A percentile compares a stretch with the other conserved stretches of the same genome.
Conservation (phyloP, 441 rosid species). For the Brassica balearica region DNA sequence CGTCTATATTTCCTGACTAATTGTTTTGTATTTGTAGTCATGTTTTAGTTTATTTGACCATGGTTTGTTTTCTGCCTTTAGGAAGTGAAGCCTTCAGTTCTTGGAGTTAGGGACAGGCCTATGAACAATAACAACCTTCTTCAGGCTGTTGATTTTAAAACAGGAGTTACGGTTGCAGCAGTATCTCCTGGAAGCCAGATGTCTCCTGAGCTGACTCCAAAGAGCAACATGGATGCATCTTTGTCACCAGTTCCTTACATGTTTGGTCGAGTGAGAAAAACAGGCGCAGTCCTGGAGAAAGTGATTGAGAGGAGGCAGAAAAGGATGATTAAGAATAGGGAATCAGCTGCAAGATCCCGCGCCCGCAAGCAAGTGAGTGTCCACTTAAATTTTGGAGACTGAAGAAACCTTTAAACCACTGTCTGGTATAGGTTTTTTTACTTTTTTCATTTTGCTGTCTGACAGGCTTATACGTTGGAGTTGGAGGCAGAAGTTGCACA, state of each 20-base stretch:
- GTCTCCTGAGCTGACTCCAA: slow-evolving; percentile 60
- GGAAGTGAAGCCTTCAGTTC: slow-evolving; percentile 56
- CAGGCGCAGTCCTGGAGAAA: slow-evolving; percentile 63
- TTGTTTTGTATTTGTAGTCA: slow-evolving; percentile 17
- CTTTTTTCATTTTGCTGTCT: slow-evolving; percentile 17
- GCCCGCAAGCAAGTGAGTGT: slow-evolving; percentile 77
- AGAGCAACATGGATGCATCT: slow-evolving; percentile 52
- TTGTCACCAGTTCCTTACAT: slow-evolving; percentile 68
- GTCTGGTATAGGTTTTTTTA: neutral
- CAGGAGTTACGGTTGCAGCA: slow-evolving; percentile 56
- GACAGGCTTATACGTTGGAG: slow-evolving; percentile 76
- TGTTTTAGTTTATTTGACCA: slow-evolving; percentile 23
- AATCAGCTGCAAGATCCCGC: slow-evolving; percentile 82
- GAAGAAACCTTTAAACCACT: neutral
- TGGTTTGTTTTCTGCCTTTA: slow-evolving; percentile 34
- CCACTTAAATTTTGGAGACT: slow-evolving; percentile 6
- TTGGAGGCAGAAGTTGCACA: slow-evolving; percentile 74
- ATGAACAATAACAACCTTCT: slow-evolving; percentile 57
- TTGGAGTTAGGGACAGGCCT: slow-evolving; percentile 51
- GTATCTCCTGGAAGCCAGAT: slow-evolving; percentile 60
- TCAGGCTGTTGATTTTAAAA: slow-evolving; percentile 58
- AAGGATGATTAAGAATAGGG: slow-evolving; percentile 85
- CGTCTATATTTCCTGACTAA: too few species aligned
- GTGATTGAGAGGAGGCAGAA: slow-evolving; percentile 83
- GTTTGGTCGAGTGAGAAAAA: slow-evolving; percentile 64